Evolutionary conservation across 345 rosid species (phyloP).

Genomic region (Hypericum androsaemum): DNA sequence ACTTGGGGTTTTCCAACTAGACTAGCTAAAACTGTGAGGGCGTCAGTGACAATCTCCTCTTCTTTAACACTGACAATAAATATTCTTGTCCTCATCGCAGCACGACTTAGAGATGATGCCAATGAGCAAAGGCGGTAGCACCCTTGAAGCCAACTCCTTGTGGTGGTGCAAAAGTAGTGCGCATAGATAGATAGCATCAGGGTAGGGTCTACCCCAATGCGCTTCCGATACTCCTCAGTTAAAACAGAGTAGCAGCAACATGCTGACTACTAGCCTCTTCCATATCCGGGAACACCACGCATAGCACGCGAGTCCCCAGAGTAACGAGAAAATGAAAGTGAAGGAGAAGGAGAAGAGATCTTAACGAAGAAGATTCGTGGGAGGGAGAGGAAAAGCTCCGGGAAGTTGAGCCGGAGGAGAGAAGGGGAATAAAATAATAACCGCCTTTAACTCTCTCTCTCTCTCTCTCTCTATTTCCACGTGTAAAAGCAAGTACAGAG

Average conservation of each 20-base stretch:
- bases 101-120: constrained; percentile 25
- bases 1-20: constrained; percentile 47
- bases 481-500: too few relatives aligned
- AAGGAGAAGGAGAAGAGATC: too few relatives aligned
- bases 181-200: constrained; percentile 52
- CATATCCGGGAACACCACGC: constrained; percentile 35
- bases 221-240: constrained; percentile 49
- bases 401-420: too few relatives aligned
- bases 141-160: constrained; percentile 48
- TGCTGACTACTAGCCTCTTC: constrained; percentile 63
- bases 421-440: too few relatives aligned
- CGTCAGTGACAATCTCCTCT: constrained; percentile 40
- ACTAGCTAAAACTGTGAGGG: constrained; percentile 55
- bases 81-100: constrained; percentile 33
- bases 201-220: constrained; percentile 53
- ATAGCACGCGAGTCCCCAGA: constrained; percentile 48
- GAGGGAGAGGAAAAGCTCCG: too few relatives aligned
- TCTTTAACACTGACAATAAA: too few relatives aligned
- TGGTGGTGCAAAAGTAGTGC: constrained; percentile 49
- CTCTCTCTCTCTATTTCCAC: too few relatives aligned
- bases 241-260: constrained; percentile 62
- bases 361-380: too few relatives aligned
- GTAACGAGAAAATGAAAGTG: too few relatives aligned
- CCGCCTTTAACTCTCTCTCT: too few relatives aligned
- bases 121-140: constrained; percentile 46